Base-by-base conservation (phyloP, 257 asterid genomes). In the Galeopsis tetrahit region DNA sequence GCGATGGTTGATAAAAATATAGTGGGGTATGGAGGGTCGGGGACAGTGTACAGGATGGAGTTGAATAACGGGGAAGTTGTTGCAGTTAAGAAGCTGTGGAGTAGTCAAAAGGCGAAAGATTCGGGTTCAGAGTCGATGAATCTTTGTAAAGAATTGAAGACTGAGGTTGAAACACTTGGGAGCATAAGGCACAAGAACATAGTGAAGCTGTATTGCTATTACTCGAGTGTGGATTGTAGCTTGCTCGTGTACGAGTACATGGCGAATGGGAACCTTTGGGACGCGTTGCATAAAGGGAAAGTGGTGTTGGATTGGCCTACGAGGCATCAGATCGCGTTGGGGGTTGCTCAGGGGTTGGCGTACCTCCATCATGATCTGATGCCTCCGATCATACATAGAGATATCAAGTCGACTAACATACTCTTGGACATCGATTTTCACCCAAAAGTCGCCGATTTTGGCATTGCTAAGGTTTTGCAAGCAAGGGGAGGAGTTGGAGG, bases 21-120 rank as follows among this genome's bases (percentile, higher is more conserved):
- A 10, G 93, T 95, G 10, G 99, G 99, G 4, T 92, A 87, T 56
- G 99, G 99, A 33, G 98, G 99, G 34, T 95, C 99, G 0, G 98
- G 99, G 59, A 82, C 97, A 1, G 99, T 95, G 2, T 95, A 95
- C 83, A 85, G 68, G 80, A 81, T 92, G 15, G 95, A 88, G 80
- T 77, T 91, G 31, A 87, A 88, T 61, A 92, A 70, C 2, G 90
- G 95, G 2, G 96, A 89, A 61, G 86, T 77, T 13, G 88, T 92
- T 0, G 99, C 99, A 0, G 98, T 92, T 17, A 95, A 95, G 81
- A 95, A 92, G 87, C 82, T 95, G 21, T 92, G 98, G 99, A 89
- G 56, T 14, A 49, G 95, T 66, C 80, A 66, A 43, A 86, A 82
- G 48, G 78, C 82, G 0, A 90, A 90, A 43, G 80, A 82, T 38